Conservation (phyloP, 495 filamentous ascomycete genomes). For the Penicillium parvum region DNA sequence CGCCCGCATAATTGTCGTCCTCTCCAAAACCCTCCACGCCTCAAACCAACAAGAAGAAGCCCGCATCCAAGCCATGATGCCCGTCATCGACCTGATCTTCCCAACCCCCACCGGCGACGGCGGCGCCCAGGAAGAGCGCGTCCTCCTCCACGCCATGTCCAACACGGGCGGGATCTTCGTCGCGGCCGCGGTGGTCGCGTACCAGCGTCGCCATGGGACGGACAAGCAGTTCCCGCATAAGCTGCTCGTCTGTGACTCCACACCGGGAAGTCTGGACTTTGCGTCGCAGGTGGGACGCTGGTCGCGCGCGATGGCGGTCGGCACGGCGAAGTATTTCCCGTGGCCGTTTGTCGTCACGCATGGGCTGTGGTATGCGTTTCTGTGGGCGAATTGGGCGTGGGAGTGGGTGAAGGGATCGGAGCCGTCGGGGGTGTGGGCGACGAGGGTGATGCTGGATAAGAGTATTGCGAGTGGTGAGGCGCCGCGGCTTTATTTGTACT, state of each 20-base stretch:
- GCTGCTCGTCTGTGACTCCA: slow-evolving; percentile 48
- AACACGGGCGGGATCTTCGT: slow-evolving; percentile 50
- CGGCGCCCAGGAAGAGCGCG: slow-evolving; percentile 20
- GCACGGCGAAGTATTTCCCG: slow-evolving; percentile 42
- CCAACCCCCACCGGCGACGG: slow-evolving; percentile 24
- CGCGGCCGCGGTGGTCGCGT: slow-evolving; percentile 46
- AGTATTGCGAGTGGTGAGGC: slow-evolving; percentile 8
- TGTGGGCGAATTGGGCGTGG: slow-evolving; percentile 18
- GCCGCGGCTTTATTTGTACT: slow-evolving; percentile 46
- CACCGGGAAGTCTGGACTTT: slow-evolving; percentile 47
- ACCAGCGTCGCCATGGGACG: slow-evolving; percentile 27
- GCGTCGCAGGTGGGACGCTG: slow-evolving; percentile 44
- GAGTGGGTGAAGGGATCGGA: slow-evolving; percentile 12
- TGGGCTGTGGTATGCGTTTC: slow-evolving; percentile 35
- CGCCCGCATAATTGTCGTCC: slow-evolving; percentile 42
- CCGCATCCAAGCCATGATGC: slow-evolving; percentile 44
- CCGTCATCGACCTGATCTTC: slow-evolving; percentile 45
- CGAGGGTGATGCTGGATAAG: slow-evolving; percentile 23
- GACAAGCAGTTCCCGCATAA: slow-evolving; percentile 41
- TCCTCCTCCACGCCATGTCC: slow-evolving; percentile 49
- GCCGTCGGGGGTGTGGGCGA: slow-evolving; percentile 21
- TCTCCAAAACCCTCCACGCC: slow-evolving; percentile 45
- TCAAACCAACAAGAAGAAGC: slow-evolving; percentile 37
- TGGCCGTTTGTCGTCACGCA: slow-evolving; percentile 47
- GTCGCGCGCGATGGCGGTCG: slow-evolving; percentile 50